phyloP scores from a whole-genome alignment of 768 basidiomycete genomes.

The Clitopilus hobsonii region DNA sequence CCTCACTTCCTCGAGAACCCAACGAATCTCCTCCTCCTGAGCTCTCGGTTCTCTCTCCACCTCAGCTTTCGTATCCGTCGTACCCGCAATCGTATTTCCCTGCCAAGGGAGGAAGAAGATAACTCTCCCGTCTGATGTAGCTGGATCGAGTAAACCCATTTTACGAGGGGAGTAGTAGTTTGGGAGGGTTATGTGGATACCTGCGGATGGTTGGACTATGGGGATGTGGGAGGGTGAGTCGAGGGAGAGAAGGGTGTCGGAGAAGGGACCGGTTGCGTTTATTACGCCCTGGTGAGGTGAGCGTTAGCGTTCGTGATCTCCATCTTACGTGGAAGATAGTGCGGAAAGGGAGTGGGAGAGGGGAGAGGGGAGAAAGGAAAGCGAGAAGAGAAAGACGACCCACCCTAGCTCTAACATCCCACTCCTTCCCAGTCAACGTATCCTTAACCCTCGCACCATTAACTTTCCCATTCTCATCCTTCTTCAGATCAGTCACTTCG shows the following conservation, averaged over 20 bases:
- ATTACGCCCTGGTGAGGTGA: slow-evolving; percentile 64
- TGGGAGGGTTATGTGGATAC: slow-evolving; percentile 94
- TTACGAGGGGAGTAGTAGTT: slow-evolving; percentile 93
- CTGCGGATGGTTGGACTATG: slow-evolving; percentile 90
- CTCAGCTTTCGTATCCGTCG: slow-evolving; percentile 80
- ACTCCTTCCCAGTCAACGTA: slow-evolving; percentile 77
- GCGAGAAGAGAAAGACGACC: slow-evolving; percentile 1
- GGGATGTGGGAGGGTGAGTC: slow-evolving; percentile 74
- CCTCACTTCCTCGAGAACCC: slow-evolving; percentile 92
- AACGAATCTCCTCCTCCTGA: slow-evolving; percentile 90
- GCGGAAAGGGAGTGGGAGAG: not conserved
- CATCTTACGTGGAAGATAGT: not conserved
- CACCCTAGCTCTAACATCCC: slow-evolving; percentile 78
- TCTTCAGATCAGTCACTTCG: slow-evolving; percentile 76
- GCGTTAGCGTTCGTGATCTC: not conserved
- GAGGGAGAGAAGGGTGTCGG: slow-evolving; percentile 78
- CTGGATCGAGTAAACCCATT: slow-evolving; percentile 94
- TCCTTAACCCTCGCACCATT: slow-evolving; percentile 76
- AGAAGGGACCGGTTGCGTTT: slow-evolving; percentile 96
- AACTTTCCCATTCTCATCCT: slow-evolving; percentile 59
- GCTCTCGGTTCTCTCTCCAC: slow-evolving; percentile 76
- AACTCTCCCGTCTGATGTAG: slow-evolving; percentile 93
- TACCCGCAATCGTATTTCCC: slow-evolving; percentile 95
- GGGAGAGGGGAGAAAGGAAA: not conserved
- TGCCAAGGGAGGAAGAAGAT: slow-evolving; percentile 99